phyloP scores from a whole-genome alignment of 2,329 filamentous ascomycete species.

The Paramyrothecium roridum region DNA sequence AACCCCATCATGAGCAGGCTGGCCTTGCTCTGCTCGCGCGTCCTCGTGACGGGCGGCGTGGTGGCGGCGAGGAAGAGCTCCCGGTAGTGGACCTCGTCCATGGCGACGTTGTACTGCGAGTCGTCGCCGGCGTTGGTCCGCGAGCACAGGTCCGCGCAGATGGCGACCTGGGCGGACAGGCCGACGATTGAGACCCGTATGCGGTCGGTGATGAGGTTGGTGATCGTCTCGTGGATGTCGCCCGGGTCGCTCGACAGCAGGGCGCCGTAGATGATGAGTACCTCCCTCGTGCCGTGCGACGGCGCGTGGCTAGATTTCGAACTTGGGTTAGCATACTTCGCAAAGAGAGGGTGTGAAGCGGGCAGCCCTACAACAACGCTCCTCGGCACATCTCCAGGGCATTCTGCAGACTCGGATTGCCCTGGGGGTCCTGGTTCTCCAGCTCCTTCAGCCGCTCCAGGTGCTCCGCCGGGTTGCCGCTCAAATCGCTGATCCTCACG shows the following conservation, averaged over 20 bases:
- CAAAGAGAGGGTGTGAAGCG: too few species aligned
- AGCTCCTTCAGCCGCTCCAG: conserved; percentile 70
- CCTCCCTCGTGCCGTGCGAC: conserved; percentile 87
- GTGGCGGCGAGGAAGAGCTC: conserved; percentile 88
- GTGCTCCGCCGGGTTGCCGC: conserved; percentile 87
- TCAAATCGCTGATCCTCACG: conserved; percentile 80
- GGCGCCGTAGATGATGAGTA: conserved; percentile 88
- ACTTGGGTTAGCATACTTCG: conserved; percentile 6
- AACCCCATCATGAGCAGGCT: conserved; percentile 97
- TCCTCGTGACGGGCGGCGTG: conserved; percentile 80
- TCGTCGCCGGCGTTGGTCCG: conserved; percentile 81
- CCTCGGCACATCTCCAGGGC: conserved; percentile 93
- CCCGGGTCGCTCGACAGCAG: conserved; percentile 88
- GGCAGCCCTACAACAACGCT: conserved; percentile 66
- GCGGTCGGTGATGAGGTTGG: conserved; percentile 71
- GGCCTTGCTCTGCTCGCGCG: conserved; percentile 53
- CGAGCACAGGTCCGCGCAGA: conserved; percentile 85
- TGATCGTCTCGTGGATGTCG: conserved; percentile 90
- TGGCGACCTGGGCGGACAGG: conserved; percentile 84
- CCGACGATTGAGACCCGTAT: conserved; percentile 89
- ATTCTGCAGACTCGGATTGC: conserved; percentile 84
- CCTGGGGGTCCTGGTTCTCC: conserved; percentile 64
- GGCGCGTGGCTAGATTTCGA: conserved; percentile 68
- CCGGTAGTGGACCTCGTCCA: conserved; percentile 73
- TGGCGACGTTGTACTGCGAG: conserved; percentile 74